A percentile compares a stretch with the other conserved stretches of the same genome.
Evolutionary conservation across 2,329 filamentous ascomycete species (phyloP).

Genomic region (Colletotrichum euphorbiae): DNA sequence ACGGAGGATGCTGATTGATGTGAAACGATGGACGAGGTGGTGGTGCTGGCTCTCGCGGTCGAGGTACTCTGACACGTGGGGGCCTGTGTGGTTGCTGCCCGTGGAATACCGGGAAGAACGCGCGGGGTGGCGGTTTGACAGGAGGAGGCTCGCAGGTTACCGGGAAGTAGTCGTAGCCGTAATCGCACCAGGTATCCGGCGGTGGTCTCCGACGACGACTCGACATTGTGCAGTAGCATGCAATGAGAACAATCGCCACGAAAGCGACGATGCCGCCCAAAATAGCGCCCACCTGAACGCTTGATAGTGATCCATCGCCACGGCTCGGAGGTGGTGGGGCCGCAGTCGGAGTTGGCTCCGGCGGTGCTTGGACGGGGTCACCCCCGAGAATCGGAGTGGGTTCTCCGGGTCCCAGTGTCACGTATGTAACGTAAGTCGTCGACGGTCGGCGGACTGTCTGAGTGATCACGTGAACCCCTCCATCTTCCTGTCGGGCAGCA

Average conservation of each 20-base stretch:
- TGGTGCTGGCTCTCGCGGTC: not conserved
- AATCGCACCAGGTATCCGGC: not conserved
- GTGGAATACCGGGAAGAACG: not conserved
- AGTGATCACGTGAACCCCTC: slow-evolving; percentile 45
- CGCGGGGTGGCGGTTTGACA: not conserved
- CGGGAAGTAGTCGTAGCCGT: slow-evolving; percentile 22
- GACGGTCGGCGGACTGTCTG: slow-evolving; percentile 50
- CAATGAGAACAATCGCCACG: slow-evolving; percentile 50
- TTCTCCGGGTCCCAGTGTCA: slow-evolving; percentile 46
- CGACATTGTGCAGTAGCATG: slow-evolving; percentile 47
- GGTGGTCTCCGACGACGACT: not conserved
- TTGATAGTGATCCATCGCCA: slow-evolving; percentile 45
- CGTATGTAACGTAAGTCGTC: slow-evolving; percentile 52
- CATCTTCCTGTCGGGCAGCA: slow-evolving; percentile 30
- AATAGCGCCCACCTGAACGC: slow-evolving; percentile 55
- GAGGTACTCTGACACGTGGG: too few species aligned
- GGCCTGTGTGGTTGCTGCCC: not conserved
- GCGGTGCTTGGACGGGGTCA: slow-evolving; percentile 36
- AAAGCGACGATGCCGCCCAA: slow-evolving; percentile 53
- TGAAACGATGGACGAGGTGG: not conserved
- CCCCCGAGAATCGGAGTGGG: slow-evolving; percentile 35
- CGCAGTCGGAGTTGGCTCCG: slow-evolving; percentile 12
- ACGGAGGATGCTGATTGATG: not conserved
- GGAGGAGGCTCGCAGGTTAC: not conserved
- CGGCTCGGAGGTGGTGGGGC: slow-evolving; percentile 27